These are phyloP conservation scores for Metarhizium humberi DNA, from an alignment of 2,329 filamentous ascomycete genomes.

Conservation along the genomic window DNA sequence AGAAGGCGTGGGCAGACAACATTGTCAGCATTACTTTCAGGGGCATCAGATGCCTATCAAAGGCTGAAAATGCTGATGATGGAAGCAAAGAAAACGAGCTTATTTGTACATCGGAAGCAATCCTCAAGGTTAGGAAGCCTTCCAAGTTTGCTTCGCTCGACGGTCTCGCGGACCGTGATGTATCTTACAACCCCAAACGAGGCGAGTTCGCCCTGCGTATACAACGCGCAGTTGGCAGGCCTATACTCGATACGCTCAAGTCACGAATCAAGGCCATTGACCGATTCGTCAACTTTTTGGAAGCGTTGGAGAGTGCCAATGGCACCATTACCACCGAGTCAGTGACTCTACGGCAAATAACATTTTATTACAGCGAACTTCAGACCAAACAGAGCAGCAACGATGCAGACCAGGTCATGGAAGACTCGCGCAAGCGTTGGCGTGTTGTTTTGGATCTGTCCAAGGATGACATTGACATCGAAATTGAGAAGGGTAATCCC, in stretches of 20 bases:
- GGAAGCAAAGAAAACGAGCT: constrained; percentile 15
- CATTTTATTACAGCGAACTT: constrained; percentile 55
- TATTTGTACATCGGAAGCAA: constrained; percentile 39
- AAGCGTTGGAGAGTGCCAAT: constrained; percentile 49
- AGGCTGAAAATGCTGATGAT: constrained; percentile 4
- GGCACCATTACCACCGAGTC: constrained; percentile 47
- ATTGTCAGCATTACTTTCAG: constrained; percentile 49
- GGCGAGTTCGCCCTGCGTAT: constrained; percentile 57
- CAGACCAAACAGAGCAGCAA: constrained; percentile 1
- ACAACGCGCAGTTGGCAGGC: constrained; percentile 46
- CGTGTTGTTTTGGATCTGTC: constrained; percentile 50
- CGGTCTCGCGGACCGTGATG: constrained; percentile 47
- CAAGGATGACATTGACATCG: constrained; percentile 43
- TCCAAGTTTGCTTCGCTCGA: constrained; percentile 45
- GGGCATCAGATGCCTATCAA: constrained; percentile 25
- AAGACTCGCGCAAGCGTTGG: constrained; percentile 25
- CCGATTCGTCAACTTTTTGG: constrained; percentile 60
- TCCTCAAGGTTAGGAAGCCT: constrained; percentile 44
- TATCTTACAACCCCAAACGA: constrained; percentile 48
- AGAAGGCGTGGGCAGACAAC: constrained; percentile 47
- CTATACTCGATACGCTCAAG: constrained; percentile 49
- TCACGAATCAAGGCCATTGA: constrained; percentile 57
- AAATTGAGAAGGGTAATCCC: constrained; percentile 54
- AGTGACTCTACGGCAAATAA: constrained; percentile 52
- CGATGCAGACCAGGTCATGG: constrained; percentile 2